Percentiles rank a stretch among this genome's conserved stretches.
Conservation (phyloP, 2,329 filamentous ascomycete genomes). For the Hypoxylon sp. region DNA sequence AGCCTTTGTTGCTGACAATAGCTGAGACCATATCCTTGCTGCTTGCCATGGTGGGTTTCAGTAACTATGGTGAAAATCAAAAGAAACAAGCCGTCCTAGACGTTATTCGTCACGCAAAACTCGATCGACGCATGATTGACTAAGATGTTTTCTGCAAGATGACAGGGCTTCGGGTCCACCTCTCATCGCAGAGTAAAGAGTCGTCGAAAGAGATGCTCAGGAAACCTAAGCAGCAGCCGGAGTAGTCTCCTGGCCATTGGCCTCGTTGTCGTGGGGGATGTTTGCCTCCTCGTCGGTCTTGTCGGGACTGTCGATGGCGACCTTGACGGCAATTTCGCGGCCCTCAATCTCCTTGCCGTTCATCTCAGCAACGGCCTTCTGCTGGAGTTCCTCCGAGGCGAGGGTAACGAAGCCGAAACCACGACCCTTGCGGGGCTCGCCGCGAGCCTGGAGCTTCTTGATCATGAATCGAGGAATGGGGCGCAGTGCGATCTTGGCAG, state of each 20-base stretch:
- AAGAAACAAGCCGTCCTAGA: conserved; percentile 44
- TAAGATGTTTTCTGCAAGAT: conserved; percentile 46
- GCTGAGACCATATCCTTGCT: conserved; percentile 49
- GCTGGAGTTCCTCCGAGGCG: conserved; percentile 92
- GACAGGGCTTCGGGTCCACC: conserved; percentile 45
- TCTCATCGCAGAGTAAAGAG: conserved; percentile 45
- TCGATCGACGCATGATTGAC: conserved; percentile 42
- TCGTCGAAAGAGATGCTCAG: conserved; percentile 39
- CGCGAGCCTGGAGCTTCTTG: conserved; percentile 99
- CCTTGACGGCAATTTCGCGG: conserved; percentile 99
- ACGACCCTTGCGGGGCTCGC: conserved; percentile 98
- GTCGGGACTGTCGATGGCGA: conserved; percentile 98
- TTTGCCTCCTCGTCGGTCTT: conserved; percentile 91
- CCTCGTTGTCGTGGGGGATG: conserved; percentile 61
- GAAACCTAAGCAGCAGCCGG: conserved; percentile 53
- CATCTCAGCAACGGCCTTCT: conserved; percentile 98
- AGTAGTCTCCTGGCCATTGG: conserved; percentile 59
- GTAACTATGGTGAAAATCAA: conserved; percentile 51
- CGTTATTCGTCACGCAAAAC: conserved; percentile 39
- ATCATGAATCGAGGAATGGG: conserved; percentile 99
- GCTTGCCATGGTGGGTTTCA: conserved; percentile 44
- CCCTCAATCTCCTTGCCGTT: conserved; percentile 99
- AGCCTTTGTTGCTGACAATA: conserved; percentile 44
- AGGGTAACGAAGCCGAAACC: conserved; percentile 99
- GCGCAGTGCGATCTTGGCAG: conserved; percentile 97